A percentile compares a stretch with the other conserved stretches of the same genome.
phyloP scores from a whole-genome alignment of 1,139 yeast species.

The Candida dubliniensis region DNA sequence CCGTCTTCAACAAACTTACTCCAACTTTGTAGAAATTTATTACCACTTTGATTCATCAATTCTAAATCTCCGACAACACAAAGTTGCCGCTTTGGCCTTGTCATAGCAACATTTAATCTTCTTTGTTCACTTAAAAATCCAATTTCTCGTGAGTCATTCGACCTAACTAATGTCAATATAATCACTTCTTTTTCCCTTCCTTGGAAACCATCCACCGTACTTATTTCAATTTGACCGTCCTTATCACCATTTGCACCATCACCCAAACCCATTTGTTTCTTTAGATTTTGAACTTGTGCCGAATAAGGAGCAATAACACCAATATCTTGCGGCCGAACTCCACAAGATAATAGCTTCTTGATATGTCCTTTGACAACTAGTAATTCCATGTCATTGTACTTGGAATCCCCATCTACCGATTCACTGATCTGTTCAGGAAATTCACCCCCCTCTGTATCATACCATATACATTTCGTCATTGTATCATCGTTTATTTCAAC shows the following conservation, averaged over 20 bases:
- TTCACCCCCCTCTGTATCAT: constrained; percentile 92
- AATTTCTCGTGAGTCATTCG: constrained; percentile 55
- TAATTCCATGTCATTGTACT: constrained; percentile 75
- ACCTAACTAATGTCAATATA: constrained; percentile 46
- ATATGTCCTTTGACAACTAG: constrained; percentile 60
- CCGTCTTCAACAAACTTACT: constrained; percentile 59
- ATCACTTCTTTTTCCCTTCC: constrained; percentile 79
- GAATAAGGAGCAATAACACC: constrained; percentile 89
- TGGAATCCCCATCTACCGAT: constrained; percentile 45
- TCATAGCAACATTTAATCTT: constrained; percentile 85
- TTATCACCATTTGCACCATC: constrained; percentile 6
- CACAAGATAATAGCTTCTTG: constrained; percentile 43
- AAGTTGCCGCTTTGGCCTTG: constrained; percentile 83
- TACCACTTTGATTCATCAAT: constrained; percentile 41
- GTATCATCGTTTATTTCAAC: constrained; percentile 46
- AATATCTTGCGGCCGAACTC: constrained; percentile 53
- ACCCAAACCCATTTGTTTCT: constrained; percentile 24
- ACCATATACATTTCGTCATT: constrained; percentile 57
- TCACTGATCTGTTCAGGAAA: constrained; percentile 59
- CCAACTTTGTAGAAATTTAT: constrained; percentile 63
- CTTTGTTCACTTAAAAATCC: constrained; percentile 76
- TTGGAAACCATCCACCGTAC: constrained; percentile 53
- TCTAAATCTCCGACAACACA: constrained; percentile 88
- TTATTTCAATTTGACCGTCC: constrained; percentile 32
- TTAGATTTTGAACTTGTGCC: constrained; percentile 74